Conservation (phyloP, 1,284 basidiomycete species). For the Ustilago bromivora region DNA sequence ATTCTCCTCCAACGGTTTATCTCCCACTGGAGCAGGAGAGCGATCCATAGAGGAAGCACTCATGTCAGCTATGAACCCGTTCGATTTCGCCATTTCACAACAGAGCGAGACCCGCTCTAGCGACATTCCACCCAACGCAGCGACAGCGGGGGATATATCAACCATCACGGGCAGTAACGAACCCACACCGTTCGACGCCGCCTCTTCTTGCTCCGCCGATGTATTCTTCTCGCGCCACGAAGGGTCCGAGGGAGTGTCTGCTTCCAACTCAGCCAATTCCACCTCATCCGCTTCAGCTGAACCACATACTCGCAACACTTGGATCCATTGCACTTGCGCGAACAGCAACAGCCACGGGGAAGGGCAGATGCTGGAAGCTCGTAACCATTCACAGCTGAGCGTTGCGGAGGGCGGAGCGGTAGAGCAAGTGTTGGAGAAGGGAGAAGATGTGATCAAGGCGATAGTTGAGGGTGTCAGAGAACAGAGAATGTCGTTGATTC, state of each 20-base stretch:
- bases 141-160: slow-evolving; percentile 24
- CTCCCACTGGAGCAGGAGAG: slow-evolving; percentile 18
- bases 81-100: slow-evolving; percentile 35
- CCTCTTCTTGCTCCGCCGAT: slow-evolving; percentile 12
- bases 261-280: slow-evolving; percentile 26
- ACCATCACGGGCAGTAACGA: slow-evolving; percentile 48
- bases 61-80: slow-evolving; percentile 41
- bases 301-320: slow-evolving; percentile 18
- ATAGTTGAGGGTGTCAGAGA: slow-evolving; percentile 57
- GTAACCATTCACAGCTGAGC: slow-evolving; percentile 8
- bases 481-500: slow-evolving; percentile 68
- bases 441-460: slow-evolving; percentile 44
- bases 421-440: slow-evolving; percentile 30
- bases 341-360: not conserved
- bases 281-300: slow-evolving; percentile 1
- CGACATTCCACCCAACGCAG: not conserved
- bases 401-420: not conserved
- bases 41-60: slow-evolving; percentile 37
- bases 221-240: slow-evolving; percentile 3
- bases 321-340: slow-evolving; percentile 15
- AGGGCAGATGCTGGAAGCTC: not conserved
- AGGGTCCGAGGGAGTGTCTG: slow-evolving; percentile 18
- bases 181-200: slow-evolving; percentile 37
- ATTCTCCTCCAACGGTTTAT: slow-evolving; percentile 26
- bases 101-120: slow-evolving; percentile 7